A percentile compares a stretch with the other conserved stretches of the same genome.
Evolutionary conservation across 2,329 filamentous ascomycete species (phyloP).

Genomic region (Sclerotinia subarctica): DNA sequence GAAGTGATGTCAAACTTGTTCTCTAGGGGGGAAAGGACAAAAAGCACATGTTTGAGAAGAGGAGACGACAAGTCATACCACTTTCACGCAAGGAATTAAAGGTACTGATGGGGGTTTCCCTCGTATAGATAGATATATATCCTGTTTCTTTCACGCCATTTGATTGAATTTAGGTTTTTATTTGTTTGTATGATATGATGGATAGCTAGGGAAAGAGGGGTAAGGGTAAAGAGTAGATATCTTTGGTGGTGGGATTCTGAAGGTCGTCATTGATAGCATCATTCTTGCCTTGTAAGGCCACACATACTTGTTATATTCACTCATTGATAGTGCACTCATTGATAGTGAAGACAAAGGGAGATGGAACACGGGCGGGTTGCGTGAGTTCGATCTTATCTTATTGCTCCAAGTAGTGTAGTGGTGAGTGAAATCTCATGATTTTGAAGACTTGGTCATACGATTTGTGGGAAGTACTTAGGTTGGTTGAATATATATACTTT

Average conservation of each 20-base stretch:
- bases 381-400: no score
- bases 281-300: neutral
- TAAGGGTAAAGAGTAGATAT: neutral
- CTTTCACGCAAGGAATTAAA: neutral
- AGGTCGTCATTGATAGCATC: neutral
- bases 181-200: no score
- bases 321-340: neutral
- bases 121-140: neutral
- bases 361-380: neutral
- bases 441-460: neutral
- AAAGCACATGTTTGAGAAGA: conserved; percentile 1
- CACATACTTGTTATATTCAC: neutral
- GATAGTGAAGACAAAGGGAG: neutral
- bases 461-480: neutral
- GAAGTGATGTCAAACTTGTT: neutral
- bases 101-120: no score
- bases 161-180: neutral
- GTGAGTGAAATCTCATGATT: neutral
- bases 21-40: neutral
- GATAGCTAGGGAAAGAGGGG: neutral
- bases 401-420: neutral
- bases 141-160: neutral
- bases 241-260: neutral
- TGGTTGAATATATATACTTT: neutral
- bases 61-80: neutral